Conservation (phyloP, 1,284 basidiomycete genomes). For the Ustilago lituana region DNA sequence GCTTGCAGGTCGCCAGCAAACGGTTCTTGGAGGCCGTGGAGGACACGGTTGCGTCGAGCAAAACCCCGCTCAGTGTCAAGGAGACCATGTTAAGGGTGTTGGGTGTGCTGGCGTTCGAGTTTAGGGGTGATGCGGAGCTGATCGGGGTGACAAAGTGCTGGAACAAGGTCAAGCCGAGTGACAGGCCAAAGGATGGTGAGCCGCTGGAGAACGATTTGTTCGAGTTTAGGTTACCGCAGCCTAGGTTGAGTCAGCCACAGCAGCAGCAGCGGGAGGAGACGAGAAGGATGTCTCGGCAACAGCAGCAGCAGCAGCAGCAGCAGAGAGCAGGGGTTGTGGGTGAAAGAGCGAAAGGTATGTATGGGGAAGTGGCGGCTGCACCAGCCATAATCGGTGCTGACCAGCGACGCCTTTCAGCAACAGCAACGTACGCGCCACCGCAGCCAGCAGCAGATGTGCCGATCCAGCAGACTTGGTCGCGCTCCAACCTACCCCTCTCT, state of each 20-base stretch:
- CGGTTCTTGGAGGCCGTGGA: constrained; percentile 58
- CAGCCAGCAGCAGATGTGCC: constrained; percentile 1
- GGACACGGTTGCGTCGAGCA: constrained; percentile 43
- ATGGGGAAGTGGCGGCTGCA: too few species aligned
- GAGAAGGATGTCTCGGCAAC: neutral
- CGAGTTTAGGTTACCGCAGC: constrained; percentile 44
- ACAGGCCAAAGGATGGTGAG: constrained; percentile 50
- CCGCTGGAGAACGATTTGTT: constrained; percentile 37
- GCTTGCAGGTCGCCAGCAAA: constrained; percentile 54
- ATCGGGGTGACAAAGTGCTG: constrained; percentile 52
- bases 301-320: constrained; percentile 10
- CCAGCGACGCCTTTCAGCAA: constrained; percentile 3
- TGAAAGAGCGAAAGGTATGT: too few species aligned
- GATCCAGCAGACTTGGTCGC: neutral
- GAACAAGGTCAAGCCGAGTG: constrained; percentile 56
- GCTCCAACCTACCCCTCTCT: neutral
- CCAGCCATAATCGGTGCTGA: neutral
- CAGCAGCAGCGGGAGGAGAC: too few species aligned
- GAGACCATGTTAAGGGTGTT: constrained; percentile 54
- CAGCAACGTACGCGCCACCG: neutral
- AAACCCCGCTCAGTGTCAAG: constrained; percentile 54
- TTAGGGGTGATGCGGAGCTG: constrained; percentile 49
- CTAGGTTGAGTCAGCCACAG: neutral
- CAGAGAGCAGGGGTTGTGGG: neutral
- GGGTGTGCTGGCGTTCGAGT: constrained; percentile 59